Evolutionary conservation across 2,329 filamentous ascomycete species (phyloP).

Genomic region (Scytalidium lignicola): DNA sequence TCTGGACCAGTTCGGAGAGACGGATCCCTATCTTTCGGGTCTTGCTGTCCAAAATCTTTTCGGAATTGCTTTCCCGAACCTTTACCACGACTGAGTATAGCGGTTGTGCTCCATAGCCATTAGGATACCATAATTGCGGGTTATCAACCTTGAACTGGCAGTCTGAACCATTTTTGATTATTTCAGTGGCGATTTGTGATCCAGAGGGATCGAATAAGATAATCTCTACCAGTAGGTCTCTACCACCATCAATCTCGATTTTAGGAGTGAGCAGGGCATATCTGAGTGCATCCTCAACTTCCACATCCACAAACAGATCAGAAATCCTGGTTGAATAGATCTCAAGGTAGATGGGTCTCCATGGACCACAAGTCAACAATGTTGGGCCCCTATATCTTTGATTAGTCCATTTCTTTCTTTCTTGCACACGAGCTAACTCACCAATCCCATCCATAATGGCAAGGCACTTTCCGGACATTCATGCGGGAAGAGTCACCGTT

Average conservation of each 20-base stretch:
- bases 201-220: background rate
- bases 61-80: constrained; percentile 15
- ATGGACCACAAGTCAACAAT: constrained; percentile 60
- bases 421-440: background rate
- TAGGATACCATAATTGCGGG: constrained; percentile 69
- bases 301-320: constrained; percentile 33
- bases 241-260: background rate
- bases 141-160: constrained; percentile 41
- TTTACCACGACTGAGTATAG: constrained; percentile 61
- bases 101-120: constrained; percentile 65
- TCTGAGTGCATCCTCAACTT: background rate
- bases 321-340: constrained; percentile 59
- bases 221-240: background rate
- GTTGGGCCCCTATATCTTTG: constrained; percentile 50
- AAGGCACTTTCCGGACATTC: background rate
- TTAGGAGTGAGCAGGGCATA: background rate
- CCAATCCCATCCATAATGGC: constrained; percentile 53
- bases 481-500: background rate
- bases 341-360: constrained; percentile 65
- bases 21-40: constrained; percentile 49
- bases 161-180: background rate
- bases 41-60: constrained; percentile 37
- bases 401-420: too few relatives aligned
- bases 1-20: constrained; percentile 34
- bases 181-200: background rate